Base-by-base conservation (phyloP, 2,329 filamentous ascomycete species). In the Chalara sp. region DNA sequence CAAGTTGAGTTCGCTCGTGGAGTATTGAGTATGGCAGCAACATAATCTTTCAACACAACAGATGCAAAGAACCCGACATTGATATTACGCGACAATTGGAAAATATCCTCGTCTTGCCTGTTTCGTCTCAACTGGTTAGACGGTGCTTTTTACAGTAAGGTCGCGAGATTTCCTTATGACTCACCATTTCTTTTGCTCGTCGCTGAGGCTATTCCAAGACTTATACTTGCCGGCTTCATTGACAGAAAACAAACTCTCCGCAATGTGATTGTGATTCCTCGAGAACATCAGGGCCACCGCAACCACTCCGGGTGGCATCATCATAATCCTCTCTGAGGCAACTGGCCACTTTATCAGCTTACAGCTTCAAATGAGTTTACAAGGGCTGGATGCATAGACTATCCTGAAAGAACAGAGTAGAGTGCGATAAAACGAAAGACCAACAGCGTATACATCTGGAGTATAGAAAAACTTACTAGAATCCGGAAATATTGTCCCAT, bases 41-140 rank as follows among this genome's bases (percentile, higher is more conserved):
- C 79, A 58, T 92, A 92, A 64, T 92, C 87, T 33, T 84, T 72
- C 4, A 90, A 71, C 0, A 81, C 87, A 61, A 92, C 88, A 67
- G 87, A 88, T 65, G 88, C 85, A 66, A 87, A 90, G 33, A 89
- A 65, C 1, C 86, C 85, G 1, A 32, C 70, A 50, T 73, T 75
- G 56, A 74, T 73, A 53, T 73, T 73, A 41, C 72, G 65, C 11
- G 67, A 59, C 10, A 72, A 57, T 53, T 75, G 72, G 58, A 76
- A 75, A 51, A 75, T 66, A 49, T 75, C 72, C 46, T 75, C 68
- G 60, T 72, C 72, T 68, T 74, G 71, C 66, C 70, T 72, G 44
- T 48, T 44, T 11, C 30, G 33, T 30, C 37, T 48, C 44, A 43
- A 28, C 12, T 47, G 32, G 11, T 50, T 11, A 30, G 6, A 44